Evolutionary conservation across 2,329 filamentous ascomycete species (phyloP), one percentile per base, ranked within the genome.

Genomic region (Penicillium sp.): DNA sequence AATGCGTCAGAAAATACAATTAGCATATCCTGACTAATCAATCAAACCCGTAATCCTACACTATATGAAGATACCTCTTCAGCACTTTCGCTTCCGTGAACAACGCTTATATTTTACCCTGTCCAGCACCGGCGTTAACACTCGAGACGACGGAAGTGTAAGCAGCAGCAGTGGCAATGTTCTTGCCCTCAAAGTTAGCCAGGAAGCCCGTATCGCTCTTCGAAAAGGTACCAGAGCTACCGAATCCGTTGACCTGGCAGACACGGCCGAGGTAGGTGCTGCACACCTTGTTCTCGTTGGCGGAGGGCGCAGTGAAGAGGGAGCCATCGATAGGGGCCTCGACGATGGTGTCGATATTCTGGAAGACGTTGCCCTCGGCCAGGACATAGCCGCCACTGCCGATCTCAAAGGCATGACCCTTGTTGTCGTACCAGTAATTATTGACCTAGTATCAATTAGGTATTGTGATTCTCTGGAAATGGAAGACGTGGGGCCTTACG

Each of bases 371-470:
- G 33, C 81, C 82, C 69, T 84, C 81, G 2, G 77, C 78, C 20
- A 84, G 71, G 39, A 81, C 75, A 58, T 71, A 72, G 45, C 60
- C 70, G 38, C 75, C 75, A 5, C 64, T 43, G 46, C 72, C 73
- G 43, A 77, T 65, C 68, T 83, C 82, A 64, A 85, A 84, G n/a
- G 81, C 79, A 69, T 85, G 82, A 44, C 78, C 78, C 18, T 69
- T 65, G 67, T 77, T 79, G 62, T 77, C 74, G 64, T 81, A 75
- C 72, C 76, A 84, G 76, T 80, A 83, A 76, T 84, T 85, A 78
- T 84, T 84, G 65, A 83, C 79, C 57, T 61, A 3, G 11, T 3
- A 13, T 1, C 22, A 4, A 3, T 7, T 14, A 10, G 9, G 3
- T 0, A 25, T 14, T 14, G 28, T 42, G 39, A n/a, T 20, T 13